phyloP scores from a whole-genome alignment of 2,329 filamentous ascomycete genomes.

The Colletotrichum acutatum region DNA sequence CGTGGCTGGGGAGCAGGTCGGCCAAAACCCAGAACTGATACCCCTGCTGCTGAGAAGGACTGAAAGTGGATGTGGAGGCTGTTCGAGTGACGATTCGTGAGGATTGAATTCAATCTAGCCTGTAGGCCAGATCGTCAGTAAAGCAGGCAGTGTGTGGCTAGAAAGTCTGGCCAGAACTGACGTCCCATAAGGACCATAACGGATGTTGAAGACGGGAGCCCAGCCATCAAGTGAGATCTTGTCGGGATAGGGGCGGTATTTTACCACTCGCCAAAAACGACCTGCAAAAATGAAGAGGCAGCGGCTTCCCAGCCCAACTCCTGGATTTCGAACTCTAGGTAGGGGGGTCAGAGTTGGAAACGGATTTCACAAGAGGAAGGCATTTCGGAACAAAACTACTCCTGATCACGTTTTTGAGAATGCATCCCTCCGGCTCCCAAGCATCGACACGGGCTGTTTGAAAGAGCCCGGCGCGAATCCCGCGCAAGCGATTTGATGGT shows the following conservation, averaged over 20 bases:
- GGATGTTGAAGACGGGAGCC: neutral
- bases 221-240: neutral
- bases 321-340: neutral
- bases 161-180: neutral
- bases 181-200: neutral
- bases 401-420: neutral
- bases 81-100: too few species aligned
- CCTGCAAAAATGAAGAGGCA: neutral
- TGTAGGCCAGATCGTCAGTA: too few species aligned
- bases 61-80: too few species aligned
- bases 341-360: neutral
- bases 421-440: neutral
- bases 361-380: neutral
- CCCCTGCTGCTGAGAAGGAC: too few species aligned
- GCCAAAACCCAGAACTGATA: too few species aligned
- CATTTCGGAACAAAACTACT: neutral
- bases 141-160: neutral
- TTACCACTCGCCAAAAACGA: neutral
- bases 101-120: too few species aligned
- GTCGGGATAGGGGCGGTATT: too few species aligned
- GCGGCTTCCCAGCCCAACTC: neutral
- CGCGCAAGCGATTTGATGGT: neutral
- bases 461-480: neutral
- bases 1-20: too few species aligned
- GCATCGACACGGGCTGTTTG: neutral